A percentile compares a stretch with the other conserved stretches of the same genome.
Evolutionary conservation across 257 asterid genomes (phyloP).

Genomic region (Scutellaria barbata): DNA sequence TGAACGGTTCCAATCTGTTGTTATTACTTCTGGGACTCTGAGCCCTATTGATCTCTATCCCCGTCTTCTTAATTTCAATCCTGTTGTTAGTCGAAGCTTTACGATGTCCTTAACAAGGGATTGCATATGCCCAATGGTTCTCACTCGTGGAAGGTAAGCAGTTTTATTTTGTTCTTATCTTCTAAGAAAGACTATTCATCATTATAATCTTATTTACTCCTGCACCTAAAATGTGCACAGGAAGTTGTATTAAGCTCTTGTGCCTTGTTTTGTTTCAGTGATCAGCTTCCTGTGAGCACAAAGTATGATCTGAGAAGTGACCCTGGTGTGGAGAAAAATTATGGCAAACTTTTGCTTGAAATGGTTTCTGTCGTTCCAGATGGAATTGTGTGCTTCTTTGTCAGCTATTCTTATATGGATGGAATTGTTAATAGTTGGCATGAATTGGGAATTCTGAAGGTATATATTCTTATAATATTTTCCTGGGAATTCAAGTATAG

Average conservation of each 20-base stretch:
- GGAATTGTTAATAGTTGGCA: conserved; percentile 99
- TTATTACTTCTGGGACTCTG: conserved; percentile 96
- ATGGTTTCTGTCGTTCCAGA: conserved; percentile 98
- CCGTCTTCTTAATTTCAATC: conserved; percentile 91
- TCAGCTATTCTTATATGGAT: conserved; percentile 98
- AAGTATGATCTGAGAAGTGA: conserved; percentile 95
- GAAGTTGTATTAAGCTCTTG: conserved; percentile 6
- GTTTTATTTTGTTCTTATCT: conserved; percentile 23
- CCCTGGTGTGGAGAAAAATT: conserved; percentile 97
- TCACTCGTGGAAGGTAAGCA: conserved; percentile 89
- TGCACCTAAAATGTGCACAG: conserved; percentile 15
- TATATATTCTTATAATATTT: conserved; percentile 33
- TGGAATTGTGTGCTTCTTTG: conserved; percentile 96
- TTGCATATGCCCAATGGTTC: conserved; percentile 99
- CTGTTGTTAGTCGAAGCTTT: conserved; percentile 92
- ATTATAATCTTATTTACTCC: conserved; percentile 15
- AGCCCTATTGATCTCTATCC: conserved; percentile 99
- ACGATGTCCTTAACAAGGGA: conserved; percentile 98
- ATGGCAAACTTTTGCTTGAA: conserved; percentile 93
- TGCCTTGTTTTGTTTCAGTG: conserved; percentile 53
- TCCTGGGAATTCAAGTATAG: neutral
- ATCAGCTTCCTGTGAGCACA: conserved; percentile 98
- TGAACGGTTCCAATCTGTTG: conserved; percentile 95
- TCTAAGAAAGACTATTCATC: conserved; percentile 18
- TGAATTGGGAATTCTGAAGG: conserved; percentile 93